Evolutionary conservation across 371 early-diverging fungal species (phyloP).

Genomic region (Mucor piriformis): DNA sequence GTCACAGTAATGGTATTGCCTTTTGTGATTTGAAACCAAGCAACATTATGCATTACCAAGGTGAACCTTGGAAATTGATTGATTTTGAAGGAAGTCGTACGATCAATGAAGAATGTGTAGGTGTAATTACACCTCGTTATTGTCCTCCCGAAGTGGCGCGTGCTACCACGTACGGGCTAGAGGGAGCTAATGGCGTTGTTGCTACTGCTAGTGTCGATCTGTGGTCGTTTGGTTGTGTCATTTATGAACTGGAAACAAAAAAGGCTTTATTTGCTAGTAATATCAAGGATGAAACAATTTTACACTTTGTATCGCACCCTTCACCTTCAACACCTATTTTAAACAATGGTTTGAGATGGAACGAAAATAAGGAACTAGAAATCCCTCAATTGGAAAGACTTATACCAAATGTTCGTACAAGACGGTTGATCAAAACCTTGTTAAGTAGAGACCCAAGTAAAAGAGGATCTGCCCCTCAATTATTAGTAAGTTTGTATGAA

Average conservation of each 20-base stretch:
- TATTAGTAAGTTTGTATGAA: constrained; percentile 34
- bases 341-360: constrained; percentile 54
- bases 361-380: constrained; percentile 47
- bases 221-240: constrained; percentile 53
- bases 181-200: constrained; percentile 54
- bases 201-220: constrained; percentile 52
- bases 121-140: constrained; percentile 30
- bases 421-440: constrained; percentile 38
- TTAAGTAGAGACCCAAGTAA: constrained; percentile 46
- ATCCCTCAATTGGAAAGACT: constrained; percentile 47
- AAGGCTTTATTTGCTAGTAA: constrained; percentile 43
- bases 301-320: constrained; percentile 54
- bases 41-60: constrained; percentile 40
- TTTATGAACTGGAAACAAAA: constrained; percentile 52
- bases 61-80: constrained; percentile 42
- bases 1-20: constrained; percentile 42
- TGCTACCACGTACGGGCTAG: constrained; percentile 52
- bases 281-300: constrained; percentile 53
- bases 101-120: constrained; percentile 37
- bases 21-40: constrained; percentile 43
- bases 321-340: constrained; percentile 51
- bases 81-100: constrained; percentile 54
- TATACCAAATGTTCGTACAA: constrained; percentile 36
- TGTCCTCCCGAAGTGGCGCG: constrained; percentile 53
- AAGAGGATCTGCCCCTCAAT: constrained; percentile 39